Evolutionary conservation across 1,139 yeast genomes (phyloP).

Genomic region (Schwanniomyces etchellsii): DNA sequence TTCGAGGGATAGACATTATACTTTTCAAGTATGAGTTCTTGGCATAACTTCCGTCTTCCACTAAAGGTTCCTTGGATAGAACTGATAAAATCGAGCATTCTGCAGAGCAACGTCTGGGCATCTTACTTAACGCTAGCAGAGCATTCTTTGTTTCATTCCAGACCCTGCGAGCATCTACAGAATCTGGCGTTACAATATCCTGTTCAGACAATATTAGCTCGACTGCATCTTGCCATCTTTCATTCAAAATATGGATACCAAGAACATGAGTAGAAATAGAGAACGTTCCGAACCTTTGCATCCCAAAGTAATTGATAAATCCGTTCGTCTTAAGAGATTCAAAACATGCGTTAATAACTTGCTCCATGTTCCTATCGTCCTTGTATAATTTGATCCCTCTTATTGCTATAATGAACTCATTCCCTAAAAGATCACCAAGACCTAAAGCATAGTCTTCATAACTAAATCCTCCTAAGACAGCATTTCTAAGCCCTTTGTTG

Average conservation of each 20-base stretch:
- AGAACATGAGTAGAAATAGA: constrained; percentile 84
- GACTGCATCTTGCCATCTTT: constrained; percentile 76
- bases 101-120: constrained; percentile 88
- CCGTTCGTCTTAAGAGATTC: constrained; percentile 61
- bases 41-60: constrained; percentile 41
- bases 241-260: constrained; percentile 66
- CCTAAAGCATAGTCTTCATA: constrained; percentile 60
- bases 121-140: constrained; percentile 51
- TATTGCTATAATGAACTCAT: constrained; percentile 79
- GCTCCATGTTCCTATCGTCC: constrained; percentile 28
- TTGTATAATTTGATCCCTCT: constrained; percentile 52
- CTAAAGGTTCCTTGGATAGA: constrained; percentile 41
- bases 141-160: constrained; percentile 81
- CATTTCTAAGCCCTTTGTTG: constrained; percentile 68
- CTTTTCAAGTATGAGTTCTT: constrained; percentile 64
- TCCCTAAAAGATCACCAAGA: constrained; percentile 82
- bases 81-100: constrained; percentile 68
- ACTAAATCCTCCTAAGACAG: constrained; percentile 70
- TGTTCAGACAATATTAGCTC: constrained; percentile 80
- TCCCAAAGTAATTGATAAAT: constrained; percentile 88
- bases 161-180: constrained; percentile 70
- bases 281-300: constrained; percentile 97
- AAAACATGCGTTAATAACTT: constrained; percentile 47
- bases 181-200: constrained; percentile 75
- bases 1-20: constrained; percentile 88